Percentiles rank a stretch among this genome's conserved stretches.
Conservation (phyloP, 192 early-diverging fungal genomes). For the Kappamyces sp. region DNA sequence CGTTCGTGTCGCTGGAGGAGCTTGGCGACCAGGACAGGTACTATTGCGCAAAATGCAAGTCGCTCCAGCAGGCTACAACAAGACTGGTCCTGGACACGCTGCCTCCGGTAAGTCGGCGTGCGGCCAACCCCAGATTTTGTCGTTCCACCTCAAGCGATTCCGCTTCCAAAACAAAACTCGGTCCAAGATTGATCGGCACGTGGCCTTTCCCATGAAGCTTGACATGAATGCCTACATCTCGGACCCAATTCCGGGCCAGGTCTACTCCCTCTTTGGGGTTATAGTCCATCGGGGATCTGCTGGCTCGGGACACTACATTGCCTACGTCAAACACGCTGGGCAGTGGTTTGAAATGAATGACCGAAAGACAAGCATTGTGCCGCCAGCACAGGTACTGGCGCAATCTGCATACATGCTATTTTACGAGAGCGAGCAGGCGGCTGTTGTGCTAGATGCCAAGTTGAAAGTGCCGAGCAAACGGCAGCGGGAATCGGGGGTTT, state of each 20-base stretch:
- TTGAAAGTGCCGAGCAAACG: too few relatives aligned
- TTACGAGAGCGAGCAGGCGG: slow-evolving; percentile 13
- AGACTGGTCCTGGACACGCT: slow-evolving; percentile 6
- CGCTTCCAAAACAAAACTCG: slow-evolving; percentile 1
- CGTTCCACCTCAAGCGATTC: slow-evolving; percentile 25
- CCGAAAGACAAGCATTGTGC: neutral
- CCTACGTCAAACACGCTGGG: slow-evolving; percentile 9
- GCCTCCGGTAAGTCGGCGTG: slow-evolving; percentile 8
- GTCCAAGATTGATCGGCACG: slow-evolving; percentile 15
- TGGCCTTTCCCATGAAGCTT: slow-evolving; percentile 19
- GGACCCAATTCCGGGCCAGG: neutral
- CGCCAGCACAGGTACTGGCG: neutral
- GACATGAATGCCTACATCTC: slow-evolving; percentile 8
- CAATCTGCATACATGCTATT: slow-evolving; percentile 25
- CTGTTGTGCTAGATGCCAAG: neutral
- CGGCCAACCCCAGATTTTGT: slow-evolving; percentile 17
- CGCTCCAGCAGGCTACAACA: slow-evolving; percentile 9
- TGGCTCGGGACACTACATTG: slow-evolving; percentile 20
- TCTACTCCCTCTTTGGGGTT: slow-evolving; percentile 19
- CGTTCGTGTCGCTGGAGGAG: slow-evolving; percentile 20
- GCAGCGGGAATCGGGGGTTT: too few relatives aligned
- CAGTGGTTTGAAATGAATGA: slow-evolving; percentile 31
- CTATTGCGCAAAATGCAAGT: slow-evolving; percentile 15
- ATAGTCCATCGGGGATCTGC: slow-evolving; percentile 22
- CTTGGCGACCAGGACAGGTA: slow-evolving; percentile 19